These are phyloP conservation scores for Funneliformis geosporum DNA, from an alignment of 192 early-diverging fungal species.

Conservation along the genomic window DNA sequence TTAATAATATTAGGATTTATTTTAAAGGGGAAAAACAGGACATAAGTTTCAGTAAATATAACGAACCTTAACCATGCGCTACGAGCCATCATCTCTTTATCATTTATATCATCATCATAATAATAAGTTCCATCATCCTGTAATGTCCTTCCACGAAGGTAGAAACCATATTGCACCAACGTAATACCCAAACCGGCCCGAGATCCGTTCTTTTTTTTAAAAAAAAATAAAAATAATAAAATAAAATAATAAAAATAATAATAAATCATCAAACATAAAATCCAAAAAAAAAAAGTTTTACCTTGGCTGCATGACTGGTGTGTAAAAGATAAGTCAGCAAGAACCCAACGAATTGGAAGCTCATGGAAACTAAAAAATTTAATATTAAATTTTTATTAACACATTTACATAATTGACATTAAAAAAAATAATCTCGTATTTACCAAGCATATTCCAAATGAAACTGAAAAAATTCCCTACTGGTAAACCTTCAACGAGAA, in stretches of 20 bases:
- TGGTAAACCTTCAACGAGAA: slow-evolving; percentile 89
- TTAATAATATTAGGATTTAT: too few relatives aligned
- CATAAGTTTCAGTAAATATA: not conserved
- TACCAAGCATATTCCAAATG: slow-evolving; percentile 77
- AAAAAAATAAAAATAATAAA: slow-evolving; percentile 20
- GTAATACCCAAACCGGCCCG: slow-evolving; percentile 81
- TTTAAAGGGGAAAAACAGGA: too few relatives aligned
- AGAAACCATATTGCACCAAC: slow-evolving; percentile 75
- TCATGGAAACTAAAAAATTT: slow-evolving; percentile 60
- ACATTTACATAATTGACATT: too few relatives aligned
- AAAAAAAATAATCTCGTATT: not conserved
- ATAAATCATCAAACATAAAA: not conserved
- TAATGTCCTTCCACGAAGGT: slow-evolving; percentile 58
- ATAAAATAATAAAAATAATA: not conserved
- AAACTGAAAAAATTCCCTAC: slow-evolving; percentile 80
- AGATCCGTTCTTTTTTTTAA: slow-evolving; percentile 58
- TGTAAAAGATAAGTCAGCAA: slow-evolving; percentile 89
- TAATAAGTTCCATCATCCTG: slow-evolving; percentile 25
- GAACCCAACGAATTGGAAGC: slow-evolving; percentile 84
- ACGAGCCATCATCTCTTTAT: slow-evolving; percentile 41
- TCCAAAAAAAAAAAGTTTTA: slow-evolving; percentile 12
- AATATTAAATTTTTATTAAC: too few relatives aligned
- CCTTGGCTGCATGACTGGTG: slow-evolving; percentile 84
- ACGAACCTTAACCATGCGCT: slow-evolving; percentile 37
- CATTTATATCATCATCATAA: slow-evolving; percentile 31